Conservation (phyloP, 2,329 filamentous ascomycete species). For the Aspergillus aculeatinus region DNA sequence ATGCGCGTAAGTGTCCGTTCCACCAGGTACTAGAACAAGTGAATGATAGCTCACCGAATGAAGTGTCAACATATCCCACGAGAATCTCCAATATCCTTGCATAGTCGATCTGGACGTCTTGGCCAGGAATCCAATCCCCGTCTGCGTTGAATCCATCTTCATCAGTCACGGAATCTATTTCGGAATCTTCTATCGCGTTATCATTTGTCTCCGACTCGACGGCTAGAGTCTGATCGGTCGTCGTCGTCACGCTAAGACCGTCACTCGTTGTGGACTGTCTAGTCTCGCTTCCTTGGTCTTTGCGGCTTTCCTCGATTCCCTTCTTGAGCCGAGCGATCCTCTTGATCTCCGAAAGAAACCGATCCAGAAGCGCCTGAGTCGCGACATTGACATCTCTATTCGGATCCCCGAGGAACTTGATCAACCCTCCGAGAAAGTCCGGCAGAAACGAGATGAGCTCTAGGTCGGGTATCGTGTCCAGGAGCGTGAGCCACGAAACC, state of each 20-base stretch:
- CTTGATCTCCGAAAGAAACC: slow-evolving; percentile 90
- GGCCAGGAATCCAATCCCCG: slow-evolving; percentile 94
- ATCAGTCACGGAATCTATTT: slow-evolving; percentile 48
- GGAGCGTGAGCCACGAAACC: slow-evolving; percentile 89
- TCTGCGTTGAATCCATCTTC: slow-evolving; percentile 64
- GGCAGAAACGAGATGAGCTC: slow-evolving; percentile 92
- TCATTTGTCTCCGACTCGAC: slow-evolving; percentile 49
- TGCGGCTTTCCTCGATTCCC: slow-evolving; percentile 82
- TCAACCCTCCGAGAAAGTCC: slow-evolving; percentile 82
- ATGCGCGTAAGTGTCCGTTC: slow-evolving; percentile 2
- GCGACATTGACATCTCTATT: slow-evolving; percentile 94
- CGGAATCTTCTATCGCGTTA: slow-evolving; percentile 54
- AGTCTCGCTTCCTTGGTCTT: slow-evolving; percentile 63
- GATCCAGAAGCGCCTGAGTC: slow-evolving; percentile 83
- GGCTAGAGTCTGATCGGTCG: slow-evolving; percentile 47
- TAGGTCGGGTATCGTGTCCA: slow-evolving; percentile 94
- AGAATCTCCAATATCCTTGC: slow-evolving; percentile 88
- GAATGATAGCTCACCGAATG: slow-evolving; percentile 57
- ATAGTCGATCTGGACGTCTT: slow-evolving; percentile 94
- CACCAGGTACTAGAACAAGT: neutral
- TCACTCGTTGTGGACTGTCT: slow-evolving; percentile 71
- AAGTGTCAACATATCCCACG: slow-evolving; percentile 81
- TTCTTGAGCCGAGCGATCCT: slow-evolving; percentile 91
- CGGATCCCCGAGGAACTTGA: slow-evolving; percentile 88
- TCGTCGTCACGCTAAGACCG: slow-evolving; percentile 59